These are phyloP conservation scores for Sugiyamaella valdiviana DNA, from an alignment of 805 yeast genomes.

Conservation along the genomic window DNA sequence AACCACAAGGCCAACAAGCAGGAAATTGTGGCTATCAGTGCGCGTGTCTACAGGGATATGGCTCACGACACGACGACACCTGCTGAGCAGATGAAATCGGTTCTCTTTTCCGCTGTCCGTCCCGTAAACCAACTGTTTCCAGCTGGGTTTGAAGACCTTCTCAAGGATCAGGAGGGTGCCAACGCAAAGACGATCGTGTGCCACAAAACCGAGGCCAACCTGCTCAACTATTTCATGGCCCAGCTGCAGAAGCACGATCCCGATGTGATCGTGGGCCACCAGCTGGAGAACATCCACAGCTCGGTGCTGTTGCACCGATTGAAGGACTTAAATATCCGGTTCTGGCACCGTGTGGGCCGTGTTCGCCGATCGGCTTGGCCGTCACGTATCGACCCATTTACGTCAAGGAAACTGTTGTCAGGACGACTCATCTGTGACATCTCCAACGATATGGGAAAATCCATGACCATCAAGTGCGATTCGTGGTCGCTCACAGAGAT, in stretches of 20 bases:
- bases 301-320: constrained; percentile 78
- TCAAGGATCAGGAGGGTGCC: constrained; percentile 43
- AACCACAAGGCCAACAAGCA: constrained; percentile 69
- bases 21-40: constrained; percentile 78
- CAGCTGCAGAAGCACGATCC: constrained; percentile 76
- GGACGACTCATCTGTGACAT: constrained; percentile 90
- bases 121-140: constrained; percentile 66
- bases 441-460: constrained; percentile 91
- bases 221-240: constrained; percentile 70
- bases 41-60: constrained; percentile 62
- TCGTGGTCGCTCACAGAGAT: constrained; percentile 92
- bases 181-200: constrained; percentile 38
- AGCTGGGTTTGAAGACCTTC: constrained; percentile 57
- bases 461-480: constrained; percentile 84
- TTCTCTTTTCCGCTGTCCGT: constrained; percentile 65
- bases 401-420: constrained; percentile 52
- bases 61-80: constrained; percentile 72
- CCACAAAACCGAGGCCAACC: constrained; percentile 66
- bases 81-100: constrained; percentile 54
- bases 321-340: constrained; percentile 59
- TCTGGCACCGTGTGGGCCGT: constrained; percentile 66
- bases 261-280: constrained; percentile 84
- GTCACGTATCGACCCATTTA: constrained; percentile 46
- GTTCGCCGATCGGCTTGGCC: constrained; percentile 69
- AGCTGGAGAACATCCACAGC: constrained; percentile 68